Base-by-base conservation (phyloP, 306 rosid species). In the Casuarina glauca region DNA sequence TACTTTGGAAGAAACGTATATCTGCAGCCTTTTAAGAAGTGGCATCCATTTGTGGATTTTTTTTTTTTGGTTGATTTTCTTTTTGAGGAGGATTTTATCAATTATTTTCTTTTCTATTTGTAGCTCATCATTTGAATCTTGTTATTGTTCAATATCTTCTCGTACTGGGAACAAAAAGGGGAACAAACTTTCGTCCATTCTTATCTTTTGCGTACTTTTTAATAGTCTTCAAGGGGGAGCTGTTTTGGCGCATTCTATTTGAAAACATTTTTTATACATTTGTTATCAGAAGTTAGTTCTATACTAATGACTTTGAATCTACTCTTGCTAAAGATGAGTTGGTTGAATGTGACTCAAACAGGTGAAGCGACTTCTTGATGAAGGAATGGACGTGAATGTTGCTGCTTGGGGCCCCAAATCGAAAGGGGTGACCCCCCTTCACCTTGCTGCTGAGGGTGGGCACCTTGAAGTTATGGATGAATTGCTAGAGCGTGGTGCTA, bases 381-480 rank as follows among this genome's bases (percentile, higher is more conserved):
- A 88, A 70, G 98, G 98, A 80, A 89, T 93, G 91, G 93, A 95
- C 80, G 98, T 95, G 73, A 95, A 95, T 82, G 91, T 89, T 39
- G 55, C 70, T 57, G 91, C 97, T 36, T 91, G 96, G 91, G 97
- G 97, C 85, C 97, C 90, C 76, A 95, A 95, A 87, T 89, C 90
- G 2, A 83, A 93, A 86, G 98, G 97, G 53, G 82, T 90, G 80
- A 95, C 98, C 84, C 96, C 98, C 70, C 96, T 95, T 70, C 98
- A 93, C 86, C 97, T 95, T 62, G 98, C 97, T 60, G 97, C 97
- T 2, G 97, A 93, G 89, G 98, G 98, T 70, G 97, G 97, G 48
- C 98, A 95, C 82, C 84, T 95, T 26, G 87, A 81, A 49, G 89
- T 95, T 68, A 95, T 95, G 98, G 98, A 95, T 80, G 97, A 83